Evolutionary conservation across 805 yeast species (phyloP), one percentile per base, ranked within the genome.

Genomic region (Candida caryicola): DNA sequence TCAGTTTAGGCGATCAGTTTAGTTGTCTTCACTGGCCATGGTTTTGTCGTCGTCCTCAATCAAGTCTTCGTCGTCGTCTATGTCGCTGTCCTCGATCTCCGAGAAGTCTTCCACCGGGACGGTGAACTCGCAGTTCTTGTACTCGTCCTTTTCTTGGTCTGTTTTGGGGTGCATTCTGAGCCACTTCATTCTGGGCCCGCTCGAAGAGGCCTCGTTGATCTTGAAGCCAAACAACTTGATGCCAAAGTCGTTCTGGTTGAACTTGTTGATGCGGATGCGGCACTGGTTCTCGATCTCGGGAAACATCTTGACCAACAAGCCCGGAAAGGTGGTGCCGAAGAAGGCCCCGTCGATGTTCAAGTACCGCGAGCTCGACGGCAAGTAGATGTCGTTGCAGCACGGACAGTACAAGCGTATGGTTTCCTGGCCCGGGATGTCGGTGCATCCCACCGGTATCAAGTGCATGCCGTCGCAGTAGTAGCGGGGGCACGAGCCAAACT

Each of bases 121-220:
- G 29, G 66, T 72, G 50, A 75, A 82, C 56, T 84, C 87, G 55
- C 93, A 85, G 26, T 62, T 64, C 4, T 76, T 72, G 47, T 69
- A 79, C 52, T 86, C 95, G 36, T 66, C 72, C 49, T 75, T 61
- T 52, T 85, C 90, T 30, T 69, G 77, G 14, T 65, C 72, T 3
- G 79, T 73, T 31, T 66, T 65, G 3, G 98, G 98, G 46, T 76
- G 70, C 58, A 79, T 81, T 51, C 98, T 77, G 45, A 91, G 71
- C 99, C 99, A 93, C 52, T 75, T 76, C 98, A 93, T 93, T 50
- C 98, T 76, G n/a, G 95, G 90, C 0, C 99, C 99, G 33, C 85
- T 74, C 21, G 74, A 66, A 31, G 95, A 82, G 38, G 66, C 55
- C 56, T 86, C 91, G 52, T 84, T 78, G 19, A 93, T 72, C 49